Base-by-base conservation (phyloP, 495 filamentous ascomycete species). In the Cairneyella variabilis region DNA sequence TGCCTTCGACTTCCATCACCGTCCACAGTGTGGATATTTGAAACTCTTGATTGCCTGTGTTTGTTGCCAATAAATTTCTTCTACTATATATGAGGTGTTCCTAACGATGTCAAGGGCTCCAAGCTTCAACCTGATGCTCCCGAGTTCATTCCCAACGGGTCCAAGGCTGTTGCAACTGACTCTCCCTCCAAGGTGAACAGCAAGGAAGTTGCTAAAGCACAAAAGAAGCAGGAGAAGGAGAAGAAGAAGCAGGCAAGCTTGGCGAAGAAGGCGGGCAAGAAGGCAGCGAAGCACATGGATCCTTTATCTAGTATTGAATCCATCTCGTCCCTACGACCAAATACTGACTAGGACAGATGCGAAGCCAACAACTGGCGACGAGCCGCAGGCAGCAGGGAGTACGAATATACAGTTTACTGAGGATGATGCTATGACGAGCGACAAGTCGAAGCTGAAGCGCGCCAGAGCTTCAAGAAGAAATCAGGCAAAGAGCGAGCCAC, bases 121-220 rank as follows among this genome's bases (percentile, higher is more conserved):
- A 73, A 61, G 48, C 62, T 80, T 56, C 80, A 80, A 64, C 77
- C 79, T 12, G 71, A 69, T 48, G 79, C 79, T 39, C 75, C 76
- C 42, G 70, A 72, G 36, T 82, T 83, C 51, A 75, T 77, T 10
- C 77, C 79, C 2, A 14, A 32, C 27, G 10, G 34, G 5, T 11
- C 26, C 14, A 23, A 46, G 26, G 20, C 50, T 18, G 8, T 14
- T 34, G 2, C 40, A 14, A 32, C 17, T 3, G 30, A 39, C 38
- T 14, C 17, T 22, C 0, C 17, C 27, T 38, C 6, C 7, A 54
- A 51, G 40, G 6, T 11, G 6, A 32, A 18, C 4, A 9, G 14
- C 10, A 58, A 54, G 51, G 26, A 59, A 20, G 26, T 20, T 9
- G 18, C 42, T 9, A 58, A 51, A 20, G 17, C 30, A 22, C 53